These are phyloP conservation scores for Ceratocystis papillata DNA, from an alignment of 2,329 filamentous ascomycete species.

Conservation along the genomic window DNA sequence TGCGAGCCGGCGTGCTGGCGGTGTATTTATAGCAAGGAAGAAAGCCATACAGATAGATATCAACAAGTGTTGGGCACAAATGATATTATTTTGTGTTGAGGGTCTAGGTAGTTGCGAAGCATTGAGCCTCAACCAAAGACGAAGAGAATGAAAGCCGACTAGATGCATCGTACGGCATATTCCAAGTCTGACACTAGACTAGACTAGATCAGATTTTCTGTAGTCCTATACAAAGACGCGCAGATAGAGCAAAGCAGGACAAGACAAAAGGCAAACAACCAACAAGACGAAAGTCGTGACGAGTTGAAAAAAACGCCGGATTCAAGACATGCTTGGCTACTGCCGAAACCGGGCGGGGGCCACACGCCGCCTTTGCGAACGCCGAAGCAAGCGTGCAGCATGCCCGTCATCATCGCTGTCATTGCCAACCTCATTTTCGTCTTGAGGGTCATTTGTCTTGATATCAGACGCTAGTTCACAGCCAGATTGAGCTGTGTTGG, in stretches of 20 bases:
- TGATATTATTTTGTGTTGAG: too few relatives aligned
- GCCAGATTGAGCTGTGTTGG: too few relatives aligned
- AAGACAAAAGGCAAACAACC: constrained; percentile 1
- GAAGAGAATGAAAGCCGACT: not conserved
- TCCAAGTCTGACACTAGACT: too few relatives aligned
- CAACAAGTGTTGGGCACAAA: too few relatives aligned
- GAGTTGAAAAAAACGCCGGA: not conserved
- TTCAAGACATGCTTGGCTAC: not conserved
- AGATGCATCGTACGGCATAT: not conserved
- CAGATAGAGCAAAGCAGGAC: not conserved
- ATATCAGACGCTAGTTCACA: not conserved
- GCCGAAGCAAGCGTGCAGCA: not conserved
- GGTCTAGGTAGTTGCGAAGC: not conserved
- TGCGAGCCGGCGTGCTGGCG: not conserved
- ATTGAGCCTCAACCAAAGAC: not conserved
- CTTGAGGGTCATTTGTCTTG: not conserved
- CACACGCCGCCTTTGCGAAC: constrained; percentile 17
- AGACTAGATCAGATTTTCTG: too few relatives aligned
- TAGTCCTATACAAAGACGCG: too few relatives aligned
- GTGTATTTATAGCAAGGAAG: not conserved
- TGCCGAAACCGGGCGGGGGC: constrained; percentile 17
- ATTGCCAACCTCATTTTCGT: too few relatives aligned
- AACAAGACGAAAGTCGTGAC: constrained; percentile 2
- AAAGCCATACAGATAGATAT: not conserved
- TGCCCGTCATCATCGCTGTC: too few relatives aligned